phyloP scores from a whole-genome alignment of 129 eudicot genomes.

The Kitagawia praeruptora region DNA sequence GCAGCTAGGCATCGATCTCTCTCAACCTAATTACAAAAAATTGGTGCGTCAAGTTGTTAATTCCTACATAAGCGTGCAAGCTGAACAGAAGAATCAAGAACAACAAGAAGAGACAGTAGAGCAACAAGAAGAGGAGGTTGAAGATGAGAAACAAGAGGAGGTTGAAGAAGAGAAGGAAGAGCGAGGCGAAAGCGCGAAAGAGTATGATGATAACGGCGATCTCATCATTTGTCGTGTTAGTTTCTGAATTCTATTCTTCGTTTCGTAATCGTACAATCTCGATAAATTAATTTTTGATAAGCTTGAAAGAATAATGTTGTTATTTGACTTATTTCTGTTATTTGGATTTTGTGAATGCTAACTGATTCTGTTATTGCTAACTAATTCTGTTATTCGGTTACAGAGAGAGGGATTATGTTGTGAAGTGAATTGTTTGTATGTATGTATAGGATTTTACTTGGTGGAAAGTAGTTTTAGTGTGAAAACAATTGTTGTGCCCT shows the following conservation, averaged over 20 bases:
- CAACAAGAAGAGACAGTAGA: slow-evolving; percentile 31
- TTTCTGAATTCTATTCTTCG: background rate
- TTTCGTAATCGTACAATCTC: no score
- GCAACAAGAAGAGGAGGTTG: slow-evolving; percentile 4
- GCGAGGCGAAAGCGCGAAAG: slow-evolving; percentile 34
- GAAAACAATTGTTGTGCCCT: background rate
- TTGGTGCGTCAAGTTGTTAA: slow-evolving; percentile 60
- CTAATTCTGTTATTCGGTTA: background rate
- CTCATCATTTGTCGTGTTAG: slow-evolving; percentile 74
- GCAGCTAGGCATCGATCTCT: slow-evolving; percentile 61
- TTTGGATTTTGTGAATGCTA: no score
- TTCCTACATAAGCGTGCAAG: slow-evolving; percentile 38
- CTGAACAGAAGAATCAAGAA: slow-evolving; percentile 14
- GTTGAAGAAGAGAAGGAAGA: slow-evolving; percentile 1
- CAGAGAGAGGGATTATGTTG: background rate
- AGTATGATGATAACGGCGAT: slow-evolving; percentile 85
- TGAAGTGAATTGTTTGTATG: background rate
- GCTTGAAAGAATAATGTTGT: no score
- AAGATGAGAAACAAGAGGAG: background rate
- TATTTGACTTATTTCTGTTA: no score
- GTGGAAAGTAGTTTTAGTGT: background rate
- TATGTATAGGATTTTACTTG: no score
- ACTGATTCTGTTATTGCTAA: background rate
- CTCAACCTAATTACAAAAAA: slow-evolving; percentile 45
- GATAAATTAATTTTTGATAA: no score